A percentile compares a stretch with the other conserved stretches of the same genome.
Evolutionary conservation across 345 rosid species (phyloP).

Genomic region (Euphorbia pulcherrima): DNA sequence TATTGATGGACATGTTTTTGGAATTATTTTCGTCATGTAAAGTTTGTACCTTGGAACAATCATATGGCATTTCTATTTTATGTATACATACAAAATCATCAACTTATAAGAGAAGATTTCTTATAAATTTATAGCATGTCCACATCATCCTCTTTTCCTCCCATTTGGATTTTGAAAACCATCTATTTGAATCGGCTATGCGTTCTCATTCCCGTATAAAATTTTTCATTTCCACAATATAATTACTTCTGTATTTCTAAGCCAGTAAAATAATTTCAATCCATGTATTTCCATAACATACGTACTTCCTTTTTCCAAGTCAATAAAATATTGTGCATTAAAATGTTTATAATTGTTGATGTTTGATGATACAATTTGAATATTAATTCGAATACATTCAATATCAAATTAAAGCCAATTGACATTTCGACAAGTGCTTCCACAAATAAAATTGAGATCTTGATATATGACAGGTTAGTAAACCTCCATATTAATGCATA

Average conservation of each 20-base stretch:
- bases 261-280: too few species aligned
- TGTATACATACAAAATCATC: neutral
- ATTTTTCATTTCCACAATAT: too few species aligned
- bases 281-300: too few species aligned
- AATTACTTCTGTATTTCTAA: too few species aligned
- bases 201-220: too few species aligned
- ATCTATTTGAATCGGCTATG: too few species aligned
- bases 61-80: neutral
- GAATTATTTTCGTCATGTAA: conserved; percentile 2
- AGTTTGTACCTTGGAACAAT: conserved; percentile 10
- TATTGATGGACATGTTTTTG: neutral
- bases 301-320: too few species aligned
- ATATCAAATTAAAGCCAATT: neutral
- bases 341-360: too few species aligned
- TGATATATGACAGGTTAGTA: neutral
- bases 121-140: neutral
- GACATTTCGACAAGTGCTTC: neutral
- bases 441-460: neutral
- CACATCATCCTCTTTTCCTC: neutral
- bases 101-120: neutral
- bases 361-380: too few species aligned
- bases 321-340: too few species aligned
- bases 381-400: neutral
- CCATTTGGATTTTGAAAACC: too few species aligned
- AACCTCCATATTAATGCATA: neutral